Conservation (phyloP, 768 basidiomycete genomes). For the Podaxis sp. region DNA sequence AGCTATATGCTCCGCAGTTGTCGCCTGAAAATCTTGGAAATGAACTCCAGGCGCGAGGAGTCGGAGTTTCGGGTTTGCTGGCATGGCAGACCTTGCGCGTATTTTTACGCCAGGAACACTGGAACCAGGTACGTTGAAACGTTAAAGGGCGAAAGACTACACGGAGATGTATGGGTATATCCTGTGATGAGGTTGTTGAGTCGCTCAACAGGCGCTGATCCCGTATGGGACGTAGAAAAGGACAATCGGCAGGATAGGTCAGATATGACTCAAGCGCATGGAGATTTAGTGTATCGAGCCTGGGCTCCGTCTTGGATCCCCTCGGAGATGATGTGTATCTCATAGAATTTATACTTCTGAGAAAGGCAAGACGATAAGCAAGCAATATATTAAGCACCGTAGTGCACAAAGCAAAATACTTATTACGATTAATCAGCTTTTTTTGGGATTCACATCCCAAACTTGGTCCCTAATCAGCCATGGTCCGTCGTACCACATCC, state of each 20-base stretch:
- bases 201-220: neutral
- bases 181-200: neutral
- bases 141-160: neutral
- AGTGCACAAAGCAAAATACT: neutral
- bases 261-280: neutral
- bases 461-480: conserved; percentile 68
- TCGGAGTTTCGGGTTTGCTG: neutral
- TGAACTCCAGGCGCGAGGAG: neutral
- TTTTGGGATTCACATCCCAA: conserved; percentile 21
- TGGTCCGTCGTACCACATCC: conserved; percentile 66
- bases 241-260: neutral
- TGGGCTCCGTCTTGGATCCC: neutral
- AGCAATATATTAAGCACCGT: conserved; percentile 3
- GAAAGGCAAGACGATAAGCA: neutral
- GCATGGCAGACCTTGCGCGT: neutral
- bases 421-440: conserved; percentile 6
- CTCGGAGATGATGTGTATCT: neutral
- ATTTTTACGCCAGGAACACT: neutral
- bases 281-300: neutral
- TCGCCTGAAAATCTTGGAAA: neutral
- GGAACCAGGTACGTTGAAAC: neutral
- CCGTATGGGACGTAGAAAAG: neutral
- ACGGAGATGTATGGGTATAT: neutral
- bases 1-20: neutral
- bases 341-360: neutral